Base-by-base conservation (phyloP, 805 yeast genomes). In the Candida odintsovae region DNA sequence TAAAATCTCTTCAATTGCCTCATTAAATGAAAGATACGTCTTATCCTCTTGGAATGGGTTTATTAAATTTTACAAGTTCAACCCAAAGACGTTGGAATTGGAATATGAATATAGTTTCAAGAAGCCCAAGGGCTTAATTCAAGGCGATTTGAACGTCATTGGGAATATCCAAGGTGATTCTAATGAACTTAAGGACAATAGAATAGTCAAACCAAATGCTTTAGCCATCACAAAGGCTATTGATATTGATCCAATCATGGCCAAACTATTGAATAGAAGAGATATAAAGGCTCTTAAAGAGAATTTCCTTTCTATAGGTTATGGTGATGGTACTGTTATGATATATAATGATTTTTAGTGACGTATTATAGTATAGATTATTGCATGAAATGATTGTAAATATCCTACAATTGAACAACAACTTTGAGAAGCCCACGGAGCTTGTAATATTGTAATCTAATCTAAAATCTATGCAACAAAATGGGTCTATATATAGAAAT, bases 31-130 rank as follows among this genome's bases (percentile, higher is more conserved):
- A 3, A 55, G 58, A 4, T 46, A 59, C 7, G 39, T 76, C 1
- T 59, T 59, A 57, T 73, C 62, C 46, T 76, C 71, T 52, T 84
- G 87, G 83, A 77, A 65, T 72, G 88, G 69, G 3, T 64, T 52
- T 25, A 54, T 69, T 2, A 63, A 74, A 39, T 60, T 71, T 39
- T 73, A 64, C 52, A 43, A 52, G 12, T 52, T 50, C 3, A 36
- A 46, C 12, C 25, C 56, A 47, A 26, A 58, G 52, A 31, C 41
- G 4, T 11, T 19, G 15, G 40, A 48, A 9, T 35, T 61, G 3
- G 19, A 45, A 8, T 50, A 47, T 58, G 33, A 59, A 47, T 45
- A 48, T 16, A 44, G 37, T 6, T 60, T 54, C 47, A 56, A 50
- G 39, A 63, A 53, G 26, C 57, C 56, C n/a, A 59, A 50, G 28